These are phyloP conservation scores for Sordariomycetes sp. DNA, from an alignment of 2,329 filamentous ascomycete genomes.

Conservation along the genomic window DNA sequence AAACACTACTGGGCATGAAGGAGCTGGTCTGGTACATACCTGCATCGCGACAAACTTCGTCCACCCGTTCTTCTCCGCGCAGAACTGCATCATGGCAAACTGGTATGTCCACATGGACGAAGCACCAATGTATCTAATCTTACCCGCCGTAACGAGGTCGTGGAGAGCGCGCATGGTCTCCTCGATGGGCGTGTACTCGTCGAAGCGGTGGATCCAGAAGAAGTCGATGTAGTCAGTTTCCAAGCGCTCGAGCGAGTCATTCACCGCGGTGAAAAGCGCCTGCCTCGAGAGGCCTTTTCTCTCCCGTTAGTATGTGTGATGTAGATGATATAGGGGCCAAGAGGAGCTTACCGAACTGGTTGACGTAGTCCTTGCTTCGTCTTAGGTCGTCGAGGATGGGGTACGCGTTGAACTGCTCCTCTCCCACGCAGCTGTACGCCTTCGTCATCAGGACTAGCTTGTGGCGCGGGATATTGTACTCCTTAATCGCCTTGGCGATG, in stretches of 20 bases:
- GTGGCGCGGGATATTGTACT: slow-evolving; percentile 40
- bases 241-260: slow-evolving; percentile 40
- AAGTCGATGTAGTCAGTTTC: slow-evolving; percentile 44
- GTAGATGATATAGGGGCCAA: background rate
- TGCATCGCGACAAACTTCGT: slow-evolving; percentile 45
- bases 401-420: slow-evolving; percentile 17
- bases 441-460: slow-evolving; percentile 46
- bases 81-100: slow-evolving; percentile 33
- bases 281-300: slow-evolving; percentile 42
- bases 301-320: slow-evolving; percentile 4
- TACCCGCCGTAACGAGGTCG: slow-evolving; percentile 41
- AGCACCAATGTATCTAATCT: slow-evolving; percentile 40
- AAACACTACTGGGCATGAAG: no score
- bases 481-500: slow-evolving; percentile 44
- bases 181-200: slow-evolving; percentile 32
- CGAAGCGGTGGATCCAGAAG: slow-evolving; percentile 46
- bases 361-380: slow-evolving; percentile 14
- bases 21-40: no score
- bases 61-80: slow-evolving; percentile 38
- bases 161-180: slow-evolving; percentile 51
- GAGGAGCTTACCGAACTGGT: slow-evolving; percentile 18
- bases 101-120: slow-evolving; percentile 32
- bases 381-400: slow-evolving; percentile 11
- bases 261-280: slow-evolving; percentile 53
- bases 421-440: slow-evolving; percentile 34